Evolutionary conservation across 768 basidiomycete species (phyloP), one percentile per base, ranked within the genome.

Genomic region (Mycena alexandri): DNA sequence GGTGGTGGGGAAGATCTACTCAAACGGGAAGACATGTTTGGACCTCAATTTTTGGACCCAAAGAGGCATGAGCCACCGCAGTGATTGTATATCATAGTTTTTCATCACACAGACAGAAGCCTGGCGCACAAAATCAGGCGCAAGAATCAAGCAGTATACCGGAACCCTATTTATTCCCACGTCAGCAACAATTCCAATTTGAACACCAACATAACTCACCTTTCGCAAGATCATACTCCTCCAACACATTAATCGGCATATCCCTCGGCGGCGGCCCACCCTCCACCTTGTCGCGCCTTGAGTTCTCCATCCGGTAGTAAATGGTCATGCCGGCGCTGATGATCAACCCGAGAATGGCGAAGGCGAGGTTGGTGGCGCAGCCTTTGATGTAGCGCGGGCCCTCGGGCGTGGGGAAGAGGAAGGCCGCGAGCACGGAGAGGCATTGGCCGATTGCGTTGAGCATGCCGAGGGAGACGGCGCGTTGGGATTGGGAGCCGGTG

Each of bases 401-500:
- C 38, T 61, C 60, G 36, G 46, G 43, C 19, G 59, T 48, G 25
- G 65, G 65, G 65, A 67, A 67, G 14, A 67, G 54, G 60, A 67
- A 67, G n/a, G 65, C 65, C 14, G 65, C 65, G 47, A 67, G 65
- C 21, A 67, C 60, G 65, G 65, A 67, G 46, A 67, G 65, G 29
- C 65, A 67, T 21, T 67, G 65, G 25, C 65, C 65, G 36, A 67
- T 43, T 7, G 59, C 54, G 65, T 67, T 67, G 54, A 67, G 65
- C 65, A 67, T 67, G 24, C 65, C 65, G n/a, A 67, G 65, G 22
- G 65, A 67, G 59, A 61, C 60, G 25, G 65, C 65, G 54, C 65
- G 65, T 29, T 67, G 65, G 11, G 65, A 61, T 41, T 67, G 59
- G 38, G 65, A 48, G 59, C 59, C 59, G 13, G 65, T 67, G 65